Evolutionary conservation across 2,329 filamentous ascomycete species (phyloP).

Genomic region (Chaetothyriales sp.): DNA sequence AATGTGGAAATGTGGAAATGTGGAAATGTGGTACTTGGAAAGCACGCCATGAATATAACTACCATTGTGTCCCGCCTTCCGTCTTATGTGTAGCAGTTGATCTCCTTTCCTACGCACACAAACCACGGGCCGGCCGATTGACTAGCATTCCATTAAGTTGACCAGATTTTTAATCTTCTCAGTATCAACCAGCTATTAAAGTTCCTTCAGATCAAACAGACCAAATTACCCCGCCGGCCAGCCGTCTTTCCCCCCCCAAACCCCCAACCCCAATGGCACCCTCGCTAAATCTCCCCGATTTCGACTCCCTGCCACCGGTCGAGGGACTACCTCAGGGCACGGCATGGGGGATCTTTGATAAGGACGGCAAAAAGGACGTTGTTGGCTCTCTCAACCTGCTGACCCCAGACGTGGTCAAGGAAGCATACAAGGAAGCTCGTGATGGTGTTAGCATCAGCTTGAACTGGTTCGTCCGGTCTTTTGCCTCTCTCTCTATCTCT

Average conservation of each 20-base stretch:
- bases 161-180: too few species aligned
- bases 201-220: too few species aligned
- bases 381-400: slow-evolving; percentile 48
- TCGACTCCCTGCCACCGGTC: slow-evolving; percentile 32
- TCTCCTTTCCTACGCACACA: too few species aligned
- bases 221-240: background rate
- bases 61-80: too few species aligned
- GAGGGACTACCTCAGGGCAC: slow-evolving; percentile 30
- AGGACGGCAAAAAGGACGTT: slow-evolving; percentile 37
- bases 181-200: too few species aligned
- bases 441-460: slow-evolving; percentile 42
- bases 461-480: slow-evolving; percentile 25
- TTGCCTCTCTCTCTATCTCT: slow-evolving; percentile 23
- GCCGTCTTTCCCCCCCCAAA: background rate
- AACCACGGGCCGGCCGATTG: too few species aligned
- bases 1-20: too few species aligned
- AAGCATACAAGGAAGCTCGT: slow-evolving; percentile 40
- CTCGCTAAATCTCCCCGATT: slow-evolving; percentile 25
- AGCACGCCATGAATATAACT: too few species aligned
- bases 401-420: slow-evolving; percentile 38
- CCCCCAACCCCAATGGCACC: background rate
- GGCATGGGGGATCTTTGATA: slow-evolving; percentile 43
- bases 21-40: too few species aligned
- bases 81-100: too few species aligned
- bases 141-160: too few species aligned